These are phyloP conservation scores for Parascedosporium putredinis DNA, from an alignment of 2,329 filamentous ascomycete species.

Conservation along the genomic window DNA sequence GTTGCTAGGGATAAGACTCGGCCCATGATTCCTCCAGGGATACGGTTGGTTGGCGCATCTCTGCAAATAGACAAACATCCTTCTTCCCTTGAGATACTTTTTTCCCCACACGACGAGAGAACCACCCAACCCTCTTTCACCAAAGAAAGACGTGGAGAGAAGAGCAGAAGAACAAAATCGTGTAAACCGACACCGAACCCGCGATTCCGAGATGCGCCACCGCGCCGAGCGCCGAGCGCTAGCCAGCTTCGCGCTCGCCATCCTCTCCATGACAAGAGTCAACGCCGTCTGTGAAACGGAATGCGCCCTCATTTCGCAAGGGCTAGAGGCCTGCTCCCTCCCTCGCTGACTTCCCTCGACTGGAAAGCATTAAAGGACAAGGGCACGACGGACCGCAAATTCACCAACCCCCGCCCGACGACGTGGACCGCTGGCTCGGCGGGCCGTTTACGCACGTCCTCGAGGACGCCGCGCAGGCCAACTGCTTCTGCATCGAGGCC, in stretches of 20 bases:
- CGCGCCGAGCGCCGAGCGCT: neutral
- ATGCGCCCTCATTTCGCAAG: neutral
- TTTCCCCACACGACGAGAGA: no score
- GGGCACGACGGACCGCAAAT: neutral
- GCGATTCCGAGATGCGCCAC: no score
- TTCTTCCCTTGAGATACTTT: no score
- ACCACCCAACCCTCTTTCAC: no score
- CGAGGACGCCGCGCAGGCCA: neutral
- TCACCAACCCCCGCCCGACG: neutral
- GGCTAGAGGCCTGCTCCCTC: neutral
- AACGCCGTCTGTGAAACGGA: neutral
- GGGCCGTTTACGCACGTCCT: neutral
- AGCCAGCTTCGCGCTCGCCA: neutral
- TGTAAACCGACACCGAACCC: no score
- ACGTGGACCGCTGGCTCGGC: neutral
- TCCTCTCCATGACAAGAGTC: neutral
- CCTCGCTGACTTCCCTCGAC: neutral
- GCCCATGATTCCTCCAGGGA: no score
- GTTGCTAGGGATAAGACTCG: no score
- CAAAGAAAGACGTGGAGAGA: no score
- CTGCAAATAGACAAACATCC: no score
- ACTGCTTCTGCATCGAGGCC: neutral
- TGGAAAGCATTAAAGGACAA: neutral
- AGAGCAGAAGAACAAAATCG: no score
- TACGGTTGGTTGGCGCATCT: no score